Evolutionary conservation across 2,329 filamentous ascomycete species (phyloP), one percentile per base, ranked within the genome.

Genomic region (Beauveria rudraprayagi): DNA sequence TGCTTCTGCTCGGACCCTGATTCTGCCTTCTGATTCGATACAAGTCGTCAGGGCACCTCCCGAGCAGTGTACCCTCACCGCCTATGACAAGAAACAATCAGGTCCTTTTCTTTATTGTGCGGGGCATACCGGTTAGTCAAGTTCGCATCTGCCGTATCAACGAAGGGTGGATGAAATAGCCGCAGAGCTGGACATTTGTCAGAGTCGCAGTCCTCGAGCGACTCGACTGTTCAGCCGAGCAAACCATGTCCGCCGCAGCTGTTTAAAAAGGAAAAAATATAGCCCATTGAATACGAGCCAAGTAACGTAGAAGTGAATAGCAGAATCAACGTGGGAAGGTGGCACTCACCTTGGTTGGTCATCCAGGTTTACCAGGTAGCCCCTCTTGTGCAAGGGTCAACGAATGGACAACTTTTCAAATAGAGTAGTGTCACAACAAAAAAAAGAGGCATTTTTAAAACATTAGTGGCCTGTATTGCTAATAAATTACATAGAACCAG

Each of bases 381-480:
- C 37, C 14, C 52, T 28, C 24, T 17, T 26, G 17, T n/a, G 44
- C 24, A 19, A 34, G 17, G 10, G 22, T 17, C 40, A n/a, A 34
- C 5, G 10, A n/a, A 34, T 3, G 10, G 11, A 37, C 53, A 7
- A 28, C 16, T 40, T 22, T 30, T 34, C 17, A 28, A 5, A 54
- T 5, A 30, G 11, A 34, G 16, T 8, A 43, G 9, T 24, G 22
- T 50, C 34, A 50, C 46, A 51, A 6, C 30, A 28, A 19, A 28
- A 19, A 4, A 41, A 44, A n/a, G 4, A 34, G 8, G n/a, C 16
- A 28, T 37, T 40, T n/a, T n/a, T 28, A 34, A 30, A 51, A 58
- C 46, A 58, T 58, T 58, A 50, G 44, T 51, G 46, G 46, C 56
- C 56, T 58, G 56, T 43, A 58, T 58, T 58, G 56, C 56, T 58